Percentiles rank a stretch among this genome's conserved stretches.
Conservation (phyloP, 345 rosid genomes). For the Garcia nutans region DNA sequence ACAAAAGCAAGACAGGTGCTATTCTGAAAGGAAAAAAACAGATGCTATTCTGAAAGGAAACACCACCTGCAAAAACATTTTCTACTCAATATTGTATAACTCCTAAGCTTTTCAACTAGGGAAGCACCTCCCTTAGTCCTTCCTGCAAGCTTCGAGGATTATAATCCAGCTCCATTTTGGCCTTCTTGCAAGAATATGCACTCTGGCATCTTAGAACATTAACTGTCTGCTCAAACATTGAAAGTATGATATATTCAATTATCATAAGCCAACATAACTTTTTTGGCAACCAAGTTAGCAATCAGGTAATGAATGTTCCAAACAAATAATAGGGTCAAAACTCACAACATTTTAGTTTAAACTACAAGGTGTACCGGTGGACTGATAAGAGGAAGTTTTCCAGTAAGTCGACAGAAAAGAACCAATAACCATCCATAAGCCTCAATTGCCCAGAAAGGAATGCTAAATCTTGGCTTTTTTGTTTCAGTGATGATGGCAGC, state of each 20-base stretch:
- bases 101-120: slow-evolving; percentile 78
- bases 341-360: neutral
- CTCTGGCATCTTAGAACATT: slow-evolving; percentile 73
- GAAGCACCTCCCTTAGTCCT: slow-evolving; percentile 70
- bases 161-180: slow-evolving; percentile 70
- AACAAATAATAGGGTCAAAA: neutral
- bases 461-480: slow-evolving; percentile 52
- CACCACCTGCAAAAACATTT: neutral
- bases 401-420: slow-evolving; percentile 57
- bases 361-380: slow-evolving; percentile 63
- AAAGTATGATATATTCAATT: neutral
- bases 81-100: slow-evolving; percentile 49
- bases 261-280: neutral
- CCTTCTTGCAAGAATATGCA: slow-evolving; percentile 88
- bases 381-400: slow-evolving; percentile 83
- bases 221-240: slow-evolving; percentile 52
- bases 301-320: no score
- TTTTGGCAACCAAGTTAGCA: neutral
- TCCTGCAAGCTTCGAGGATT: slow-evolving; percentile 76
- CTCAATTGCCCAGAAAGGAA: slow-evolving; percentile 62
- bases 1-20: neutral
- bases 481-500: slow-evolving; percentile 70
- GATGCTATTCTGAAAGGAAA: neutral
- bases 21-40: neutral
- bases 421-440: slow-evolving; percentile 74